Conservation (phyloP, 176 grass and related monocot species). For the Oryza coarctata region DNA sequence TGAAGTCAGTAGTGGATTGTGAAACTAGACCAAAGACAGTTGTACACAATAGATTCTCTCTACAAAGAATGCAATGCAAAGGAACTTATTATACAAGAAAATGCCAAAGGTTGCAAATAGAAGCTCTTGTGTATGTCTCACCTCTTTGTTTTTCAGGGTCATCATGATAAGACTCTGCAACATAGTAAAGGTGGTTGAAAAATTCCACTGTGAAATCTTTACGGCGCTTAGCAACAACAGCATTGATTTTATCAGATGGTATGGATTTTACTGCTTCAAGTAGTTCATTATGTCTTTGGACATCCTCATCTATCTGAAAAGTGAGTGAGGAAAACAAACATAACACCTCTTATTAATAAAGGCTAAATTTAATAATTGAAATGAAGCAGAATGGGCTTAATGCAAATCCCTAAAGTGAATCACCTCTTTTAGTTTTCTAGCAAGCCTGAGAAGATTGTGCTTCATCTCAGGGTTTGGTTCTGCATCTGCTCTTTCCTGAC, state of each 20-base stretch:
- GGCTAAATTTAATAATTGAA: slow-evolving; percentile 9
- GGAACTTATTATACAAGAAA: slow-evolving; percentile 10
- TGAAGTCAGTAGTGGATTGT: too few relatives aligned
- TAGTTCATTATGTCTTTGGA: slow-evolving; percentile 83
- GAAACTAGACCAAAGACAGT: too few relatives aligned
- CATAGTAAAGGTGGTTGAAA: slow-evolving; percentile 77
- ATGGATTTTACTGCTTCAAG: slow-evolving; percentile 64
- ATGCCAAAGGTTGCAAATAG: not conserved
- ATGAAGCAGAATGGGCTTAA: not conserved
- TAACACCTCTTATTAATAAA: slow-evolving; percentile 2
- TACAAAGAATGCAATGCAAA: not conserved
- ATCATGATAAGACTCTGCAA: slow-evolving; percentile 74
- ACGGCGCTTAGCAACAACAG: slow-evolving; percentile 58
- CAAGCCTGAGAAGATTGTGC: slow-evolving; percentile 72
- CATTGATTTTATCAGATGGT: slow-evolving; percentile 55
- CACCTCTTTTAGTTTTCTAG: slow-evolving; percentile 93
- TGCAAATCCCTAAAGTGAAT: not conserved
- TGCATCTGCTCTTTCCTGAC: slow-evolving; percentile 69
- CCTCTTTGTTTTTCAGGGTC: slow-evolving; percentile 62
- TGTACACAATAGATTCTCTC: too few relatives aligned
- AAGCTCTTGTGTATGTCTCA: slow-evolving; percentile 31
- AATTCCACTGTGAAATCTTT: slow-evolving; percentile 98
- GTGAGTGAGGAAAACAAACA: not conserved
- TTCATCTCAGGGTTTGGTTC: slow-evolving; percentile 77
- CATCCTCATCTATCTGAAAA: slow-evolving; percentile 88